Evolutionary conservation across 208 protist species (phyloP).

Genomic region (Acanthamoeba lugdunensis): DNA sequence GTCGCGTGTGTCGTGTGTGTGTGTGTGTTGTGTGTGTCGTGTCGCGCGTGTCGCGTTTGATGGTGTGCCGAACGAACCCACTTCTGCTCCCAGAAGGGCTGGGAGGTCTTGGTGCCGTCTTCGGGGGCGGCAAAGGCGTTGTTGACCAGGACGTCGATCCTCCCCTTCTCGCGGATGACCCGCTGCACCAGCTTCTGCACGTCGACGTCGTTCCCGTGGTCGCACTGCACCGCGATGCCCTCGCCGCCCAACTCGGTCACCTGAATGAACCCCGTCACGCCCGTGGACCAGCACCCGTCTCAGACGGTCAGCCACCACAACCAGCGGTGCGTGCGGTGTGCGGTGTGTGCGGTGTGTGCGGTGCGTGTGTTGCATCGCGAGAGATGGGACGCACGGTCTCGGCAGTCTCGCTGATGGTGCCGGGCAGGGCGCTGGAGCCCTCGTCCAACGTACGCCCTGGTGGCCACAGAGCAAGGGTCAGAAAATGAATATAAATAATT

Average conservation of each 20-base stretch:
- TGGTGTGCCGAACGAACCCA: background rate
- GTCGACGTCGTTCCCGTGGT: background rate
- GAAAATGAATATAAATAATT: too few relatives aligned
- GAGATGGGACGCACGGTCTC: background rate
- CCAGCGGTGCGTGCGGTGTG: background rate
- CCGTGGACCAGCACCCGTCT: too few relatives aligned
- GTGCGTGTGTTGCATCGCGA: too few relatives aligned
- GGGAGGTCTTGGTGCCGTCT: background rate
- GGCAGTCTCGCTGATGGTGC: constrained; percentile 1
- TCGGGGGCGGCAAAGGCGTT: constrained; percentile 13
- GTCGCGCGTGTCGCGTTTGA: background rate
- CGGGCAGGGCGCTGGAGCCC: background rate
- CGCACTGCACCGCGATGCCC: constrained; percentile 25
- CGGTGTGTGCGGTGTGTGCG: background rate
- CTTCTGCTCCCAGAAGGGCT: constrained; percentile 35
- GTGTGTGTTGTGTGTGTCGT: background rate
- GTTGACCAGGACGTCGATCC: constrained; percentile 51
- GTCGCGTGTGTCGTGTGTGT: background rate
- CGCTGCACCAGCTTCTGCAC: background rate
- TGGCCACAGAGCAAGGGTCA: too few relatives aligned
- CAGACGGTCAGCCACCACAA: too few relatives aligned
- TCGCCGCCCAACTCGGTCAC: constrained; percentile 26
- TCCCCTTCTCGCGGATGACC: background rate
- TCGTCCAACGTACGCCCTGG: background rate
- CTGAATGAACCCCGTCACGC: too few relatives aligned